Evolutionary conservation across 1,284 basidiomycete species (phyloP).

Genomic region (Boletus sp.): DNA sequence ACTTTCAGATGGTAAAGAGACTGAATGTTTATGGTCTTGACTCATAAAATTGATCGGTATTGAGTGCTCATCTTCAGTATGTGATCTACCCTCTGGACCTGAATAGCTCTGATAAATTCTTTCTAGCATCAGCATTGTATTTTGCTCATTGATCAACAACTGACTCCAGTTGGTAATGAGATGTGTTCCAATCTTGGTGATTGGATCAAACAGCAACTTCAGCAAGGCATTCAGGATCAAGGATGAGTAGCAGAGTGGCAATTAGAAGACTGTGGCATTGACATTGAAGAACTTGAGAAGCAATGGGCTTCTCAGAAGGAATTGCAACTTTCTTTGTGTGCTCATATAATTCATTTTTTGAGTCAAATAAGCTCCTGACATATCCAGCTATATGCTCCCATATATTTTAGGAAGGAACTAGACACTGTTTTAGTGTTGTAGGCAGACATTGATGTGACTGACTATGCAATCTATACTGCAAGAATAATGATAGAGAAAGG

Average conservation of each 20-base stretch:
- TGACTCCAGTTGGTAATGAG: background rate
- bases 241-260: background rate
- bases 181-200: background rate
- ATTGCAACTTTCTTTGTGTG: background rate
- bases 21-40: constrained; percentile 2
- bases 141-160: background rate
- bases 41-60: constrained; percentile 13
- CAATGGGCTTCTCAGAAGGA: constrained; percentile 35
- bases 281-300: background rate
- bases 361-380: background rate
- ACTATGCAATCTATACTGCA: constrained; percentile 27
- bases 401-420: constrained; percentile 40
- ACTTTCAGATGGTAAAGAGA: constrained; percentile 4
- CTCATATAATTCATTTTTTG: background rate
- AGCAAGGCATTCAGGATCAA: background rate
- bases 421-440: constrained; percentile 41
- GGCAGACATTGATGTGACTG: constrained; percentile 36
- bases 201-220: background rate
- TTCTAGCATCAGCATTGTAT: background rate
- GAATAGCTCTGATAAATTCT: too few relatives aligned
- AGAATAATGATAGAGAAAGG: constrained; percentile 16
- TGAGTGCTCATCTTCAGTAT: constrained; percentile 5
- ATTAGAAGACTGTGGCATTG: background rate
- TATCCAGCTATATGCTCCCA: constrained; percentile 38
- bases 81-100: constrained; percentile 18